These are phyloP conservation scores for Beauveria sp. DNA, from an alignment of 2,329 filamentous ascomycete genomes.

Conservation along the genomic window DNA sequence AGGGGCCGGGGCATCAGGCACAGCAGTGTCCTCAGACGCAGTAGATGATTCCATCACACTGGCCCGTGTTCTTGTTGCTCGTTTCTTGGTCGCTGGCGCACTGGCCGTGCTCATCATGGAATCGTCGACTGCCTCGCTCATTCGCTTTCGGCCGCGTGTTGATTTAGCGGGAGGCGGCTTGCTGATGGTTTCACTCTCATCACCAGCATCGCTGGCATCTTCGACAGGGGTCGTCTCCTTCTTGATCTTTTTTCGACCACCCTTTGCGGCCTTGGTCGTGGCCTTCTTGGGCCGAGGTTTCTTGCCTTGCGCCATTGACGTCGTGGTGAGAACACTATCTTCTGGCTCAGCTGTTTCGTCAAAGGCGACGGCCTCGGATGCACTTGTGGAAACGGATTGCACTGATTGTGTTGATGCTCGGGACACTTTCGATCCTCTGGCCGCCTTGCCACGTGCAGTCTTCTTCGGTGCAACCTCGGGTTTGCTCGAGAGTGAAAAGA, in stretches of 20 bases:
- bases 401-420: constrained; percentile 54
- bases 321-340: constrained; percentile 52
- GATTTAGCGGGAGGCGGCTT: constrained; percentile 31
- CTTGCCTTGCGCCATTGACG: constrained; percentile 47
- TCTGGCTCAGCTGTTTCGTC: constrained; percentile 44
- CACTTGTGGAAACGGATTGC: constrained; percentile 45
- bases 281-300: constrained; percentile 40
- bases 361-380: constrained; percentile 42
- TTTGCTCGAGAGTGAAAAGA: constrained; percentile 63
- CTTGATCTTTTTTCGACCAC: constrained; percentile 31
- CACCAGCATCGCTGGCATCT: constrained; percentile 25
- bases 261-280: constrained; percentile 42
- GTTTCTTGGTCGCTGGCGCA: constrained; percentile 50
- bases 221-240: constrained; percentile 39
- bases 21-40: constrained; percentile 30
- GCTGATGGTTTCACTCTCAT: constrained; percentile 17
- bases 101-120: constrained; percentile 34
- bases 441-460: constrained; percentile 44
- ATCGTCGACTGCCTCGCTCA: constrained; percentile 51
- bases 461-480: constrained; percentile 49
- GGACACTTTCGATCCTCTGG: constrained; percentile 59
- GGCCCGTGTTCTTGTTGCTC: constrained; percentile 42
- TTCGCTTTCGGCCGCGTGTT: constrained; percentile 52
- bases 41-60: constrained; percentile 36
- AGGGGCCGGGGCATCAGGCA: constrained; percentile 27